Percentiles rank a stretch among this genome's conserved stretches.
phyloP scores from a whole-genome alignment of 2,329 filamentous ascomycete species.

The Pseudogymnoascus sp. region DNA sequence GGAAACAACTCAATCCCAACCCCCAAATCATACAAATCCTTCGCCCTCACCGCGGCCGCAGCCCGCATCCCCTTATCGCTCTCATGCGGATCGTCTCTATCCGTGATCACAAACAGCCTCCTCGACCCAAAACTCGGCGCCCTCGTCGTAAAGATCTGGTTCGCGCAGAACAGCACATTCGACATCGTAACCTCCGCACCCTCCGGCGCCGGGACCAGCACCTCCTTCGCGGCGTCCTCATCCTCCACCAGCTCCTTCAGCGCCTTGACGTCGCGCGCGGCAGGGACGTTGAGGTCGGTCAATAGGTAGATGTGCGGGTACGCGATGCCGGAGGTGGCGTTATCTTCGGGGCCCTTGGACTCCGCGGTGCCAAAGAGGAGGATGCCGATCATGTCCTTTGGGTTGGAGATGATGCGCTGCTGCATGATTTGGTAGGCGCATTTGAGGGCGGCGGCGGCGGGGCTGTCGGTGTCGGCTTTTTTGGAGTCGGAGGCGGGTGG shows the following conservation, averaged over 20 bases:
- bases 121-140: constrained; percentile 90
- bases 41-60: constrained; percentile 76
- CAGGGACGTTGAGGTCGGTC: constrained; percentile 78
- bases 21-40: constrained; percentile 89
- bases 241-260: constrained; percentile 71
- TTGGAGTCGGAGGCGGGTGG: constrained; percentile 59
- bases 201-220: constrained; percentile 63
- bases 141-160: constrained; percentile 92
- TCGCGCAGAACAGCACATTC: constrained; percentile 87
- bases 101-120: constrained; percentile 90
- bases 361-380: constrained; percentile 83
- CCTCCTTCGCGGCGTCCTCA: constrained; percentile 58
- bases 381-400: constrained; percentile 95
- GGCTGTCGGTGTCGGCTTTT: constrained; percentile 69
- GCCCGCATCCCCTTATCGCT: constrained; percentile 64
- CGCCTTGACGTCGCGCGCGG: constrained; percentile 75
- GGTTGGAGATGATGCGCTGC: constrained; percentile 94
- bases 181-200: constrained; percentile 60
- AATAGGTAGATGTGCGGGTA: constrained; percentile 93
- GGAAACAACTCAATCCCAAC: constrained; percentile 91
- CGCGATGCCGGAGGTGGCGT: constrained; percentile 48
- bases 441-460: constrained; percentile 77
- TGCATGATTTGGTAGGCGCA: constrained; percentile 95
- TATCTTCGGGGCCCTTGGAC: constrained; percentile 66
- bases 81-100: constrained; percentile 79